These are phyloP conservation scores for Dendrobium nobile DNA, from an alignment of 106 monocot genomes.

Conservation along the genomic window DNA sequence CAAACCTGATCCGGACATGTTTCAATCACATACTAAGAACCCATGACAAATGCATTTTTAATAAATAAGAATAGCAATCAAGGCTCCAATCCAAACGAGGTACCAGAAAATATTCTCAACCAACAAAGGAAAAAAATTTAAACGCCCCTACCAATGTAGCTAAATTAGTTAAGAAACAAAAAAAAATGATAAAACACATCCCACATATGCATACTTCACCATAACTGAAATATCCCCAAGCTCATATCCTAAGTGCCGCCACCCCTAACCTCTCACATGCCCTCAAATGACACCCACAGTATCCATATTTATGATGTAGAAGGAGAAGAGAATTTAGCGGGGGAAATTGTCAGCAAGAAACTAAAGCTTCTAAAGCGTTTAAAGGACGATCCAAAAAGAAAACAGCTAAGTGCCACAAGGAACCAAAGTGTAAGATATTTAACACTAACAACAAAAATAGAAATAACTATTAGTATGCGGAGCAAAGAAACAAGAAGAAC, in stretches of 20 bases:
- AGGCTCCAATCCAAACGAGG: neutral
- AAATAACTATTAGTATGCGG: neutral
- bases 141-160: neutral
- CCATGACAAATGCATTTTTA: neutral
- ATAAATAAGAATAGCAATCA: neutral
- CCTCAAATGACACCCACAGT: neutral
- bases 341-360: neutral
- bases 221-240: neutral
- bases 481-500: neutral
- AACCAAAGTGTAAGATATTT: neutral
- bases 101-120: neutral
- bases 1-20: conserved; percentile 34
- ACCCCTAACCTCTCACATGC: neutral
- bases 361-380: neutral
- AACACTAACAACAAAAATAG: neutral
- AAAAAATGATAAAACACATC: neutral
- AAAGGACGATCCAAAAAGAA: neutral
- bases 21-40: neutral
- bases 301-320: neutral
- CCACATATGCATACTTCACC: neutral
- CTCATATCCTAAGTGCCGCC: too few relatives aligned
- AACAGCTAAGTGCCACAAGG: neutral
- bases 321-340: neutral
- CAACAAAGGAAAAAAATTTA: neutral
- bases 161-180: neutral